Conservation (phyloP, 352 stramenopile genomes). For the Phytophthora syringae region DNA sequence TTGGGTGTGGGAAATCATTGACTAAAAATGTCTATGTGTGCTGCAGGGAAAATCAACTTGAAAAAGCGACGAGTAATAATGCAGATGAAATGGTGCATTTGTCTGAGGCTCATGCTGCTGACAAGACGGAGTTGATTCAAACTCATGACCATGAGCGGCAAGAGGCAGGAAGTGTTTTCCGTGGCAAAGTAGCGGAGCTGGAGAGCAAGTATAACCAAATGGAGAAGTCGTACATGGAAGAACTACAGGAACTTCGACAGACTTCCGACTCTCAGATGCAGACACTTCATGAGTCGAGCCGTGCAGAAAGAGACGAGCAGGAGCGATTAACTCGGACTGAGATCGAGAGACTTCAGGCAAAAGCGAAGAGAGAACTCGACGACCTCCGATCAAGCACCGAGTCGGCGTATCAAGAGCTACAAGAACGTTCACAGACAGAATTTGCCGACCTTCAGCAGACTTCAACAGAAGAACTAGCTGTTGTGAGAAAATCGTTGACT, state of each 20-base stretch:
- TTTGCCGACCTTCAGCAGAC: slow-evolving; percentile 26
- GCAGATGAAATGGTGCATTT: slow-evolving; percentile 56
- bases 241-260: slow-evolving; percentile 47
- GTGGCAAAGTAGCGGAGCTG: slow-evolving; percentile 34
- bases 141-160: slow-evolving; percentile 32
- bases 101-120: slow-evolving; percentile 39
- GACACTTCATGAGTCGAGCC: slow-evolving; percentile 26
- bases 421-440: slow-evolving; percentile 26
- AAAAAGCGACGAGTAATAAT: slow-evolving; percentile 45
- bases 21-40: neutral
- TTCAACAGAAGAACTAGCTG: slow-evolving; percentile 23
- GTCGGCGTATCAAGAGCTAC: slow-evolving; percentile 33
- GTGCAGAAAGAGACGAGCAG: slow-evolving; percentile 28
- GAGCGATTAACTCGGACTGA: slow-evolving; percentile 26
- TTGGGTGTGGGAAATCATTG: neutral
- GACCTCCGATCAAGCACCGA: slow-evolving; percentile 17
- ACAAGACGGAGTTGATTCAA: slow-evolving; percentile 38
- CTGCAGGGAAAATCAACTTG: slow-evolving; percentile 42
- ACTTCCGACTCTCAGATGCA: slow-evolving; percentile 28
- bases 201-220: slow-evolving; percentile 37
- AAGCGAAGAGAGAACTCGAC: slow-evolving; percentile 36
- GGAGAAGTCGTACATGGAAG: slow-evolving; percentile 39
- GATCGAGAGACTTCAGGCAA: slow-evolving; percentile 31
- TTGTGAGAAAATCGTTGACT: slow-evolving; percentile 16
- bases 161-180: slow-evolving; percentile 34